Percentiles rank a stretch among this genome's conserved stretches.
Conservation (phyloP, 106 monocot genomes). For the Allium cepa region DNA sequence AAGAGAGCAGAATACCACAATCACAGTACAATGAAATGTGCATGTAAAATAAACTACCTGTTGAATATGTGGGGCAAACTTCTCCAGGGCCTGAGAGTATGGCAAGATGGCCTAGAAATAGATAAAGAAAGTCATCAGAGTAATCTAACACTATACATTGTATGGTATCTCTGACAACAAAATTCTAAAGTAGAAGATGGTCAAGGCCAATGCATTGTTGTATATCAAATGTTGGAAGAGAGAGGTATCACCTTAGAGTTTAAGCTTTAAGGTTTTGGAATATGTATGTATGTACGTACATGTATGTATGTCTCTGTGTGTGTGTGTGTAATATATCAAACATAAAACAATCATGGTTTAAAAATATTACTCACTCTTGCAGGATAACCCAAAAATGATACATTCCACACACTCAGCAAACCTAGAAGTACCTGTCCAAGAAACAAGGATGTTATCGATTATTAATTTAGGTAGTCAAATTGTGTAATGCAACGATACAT, state of each 20-base stretch:
- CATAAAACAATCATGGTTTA: too few species aligned
- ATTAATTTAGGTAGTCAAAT: background rate
- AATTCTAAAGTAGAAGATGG: background rate
- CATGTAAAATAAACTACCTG: constrained; percentile 43
- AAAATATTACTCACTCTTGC: constrained; percentile 64
- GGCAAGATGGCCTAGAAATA: constrained; percentile 84
- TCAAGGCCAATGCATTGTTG: background rate
- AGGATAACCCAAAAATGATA: constrained; percentile 84
- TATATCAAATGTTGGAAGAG: too few species aligned
- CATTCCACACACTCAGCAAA: constrained; percentile 95
- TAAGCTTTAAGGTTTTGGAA: too few species aligned
- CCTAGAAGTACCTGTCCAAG: constrained; percentile 77
- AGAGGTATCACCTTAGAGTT: too few species aligned
- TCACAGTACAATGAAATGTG: background rate
- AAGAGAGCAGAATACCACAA: too few species aligned
- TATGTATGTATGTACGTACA: too few species aligned
- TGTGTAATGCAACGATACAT: constrained; percentile 19
- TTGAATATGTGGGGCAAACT: constrained; percentile 97
- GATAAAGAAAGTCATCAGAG: background rate
- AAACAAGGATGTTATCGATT: constrained; percentile 3
- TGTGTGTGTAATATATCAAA: too few species aligned
- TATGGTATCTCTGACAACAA: background rate
- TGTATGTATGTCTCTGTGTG: too few species aligned
- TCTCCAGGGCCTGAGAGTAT: constrained; percentile 89
- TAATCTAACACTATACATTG: background rate